Base-by-base conservation (phyloP, 345 rosid species). In the Schrenkiella parvula region DNA sequence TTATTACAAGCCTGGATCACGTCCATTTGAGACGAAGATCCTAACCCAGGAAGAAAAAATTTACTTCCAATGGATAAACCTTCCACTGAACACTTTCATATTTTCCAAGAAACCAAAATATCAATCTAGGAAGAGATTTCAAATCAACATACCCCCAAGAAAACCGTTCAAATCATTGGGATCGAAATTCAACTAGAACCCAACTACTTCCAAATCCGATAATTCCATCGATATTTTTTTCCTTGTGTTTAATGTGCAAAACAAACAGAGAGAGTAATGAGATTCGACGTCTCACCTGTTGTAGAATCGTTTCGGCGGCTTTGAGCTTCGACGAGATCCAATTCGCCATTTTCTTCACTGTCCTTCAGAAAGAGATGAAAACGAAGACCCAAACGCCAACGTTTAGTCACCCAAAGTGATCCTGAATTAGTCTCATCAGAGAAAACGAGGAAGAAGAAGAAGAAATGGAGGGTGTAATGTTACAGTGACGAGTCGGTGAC, bases 251-350 rank as follows among this genome's bases (percentile, higher is more conserved):
- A 8, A 35, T 53, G n/a, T 22, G 54, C 39, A 66, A 66, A 31
- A 10, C 74, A 64, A 58, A 66, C 34, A 12, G 29, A 19, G 57
- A 44, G 42, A 8, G 28, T 31, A 29, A 11, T 15, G 42, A 72
- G 66, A 44, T 55, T 55, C 57, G 64, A 64, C 11, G 17, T 34
- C 4, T 66, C 53, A 72, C 97, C 89, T 93, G 95, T 72, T 90
- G 91, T 54, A 93, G 86, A 80, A 93, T 75, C 25, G 83, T 89
- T 74, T 90, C 96, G 44, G 91, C 97, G 66, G 87, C 98, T 85
- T 83, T 93, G 84, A 93, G 97, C 72, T 90, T 93, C 31, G 87
- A 86, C 62, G 95, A 85, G 88, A 93, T 86, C 98, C 97, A 93
- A 82, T 88, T 86, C 55, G 97, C 84, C 98, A 93, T 93, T 68